Conservation (phyloP, 75 land plant species). For the Larix kaempferi region DNA sequence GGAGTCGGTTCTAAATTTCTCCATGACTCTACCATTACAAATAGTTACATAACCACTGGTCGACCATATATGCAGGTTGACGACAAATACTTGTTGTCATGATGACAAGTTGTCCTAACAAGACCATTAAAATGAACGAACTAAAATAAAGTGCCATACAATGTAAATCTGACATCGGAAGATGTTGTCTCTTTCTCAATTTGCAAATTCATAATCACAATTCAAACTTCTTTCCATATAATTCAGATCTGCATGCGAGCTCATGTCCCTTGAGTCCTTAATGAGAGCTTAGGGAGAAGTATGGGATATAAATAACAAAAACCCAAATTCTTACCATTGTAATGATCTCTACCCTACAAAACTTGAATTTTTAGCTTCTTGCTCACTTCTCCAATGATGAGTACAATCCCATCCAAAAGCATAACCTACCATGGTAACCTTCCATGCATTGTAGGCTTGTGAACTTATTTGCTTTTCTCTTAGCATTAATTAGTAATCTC, state of each 20-base stretch:
- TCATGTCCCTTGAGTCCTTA: neutral
- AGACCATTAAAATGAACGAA: too few species aligned
- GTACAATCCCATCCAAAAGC: neutral
- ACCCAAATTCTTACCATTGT: neutral
- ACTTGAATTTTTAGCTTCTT: neutral
- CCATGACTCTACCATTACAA: too few species aligned
- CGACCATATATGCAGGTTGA: too few species aligned
- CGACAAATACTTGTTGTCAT: too few species aligned
- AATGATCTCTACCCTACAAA: neutral
- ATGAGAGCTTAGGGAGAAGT: neutral
- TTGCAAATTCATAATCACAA: neutral
- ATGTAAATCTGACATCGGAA: too few species aligned
- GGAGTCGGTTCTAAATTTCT: too few species aligned
- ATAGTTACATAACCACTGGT: too few species aligned
- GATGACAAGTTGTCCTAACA: too few species aligned
- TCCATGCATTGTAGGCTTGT: neutral
- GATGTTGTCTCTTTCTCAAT: too few species aligned
- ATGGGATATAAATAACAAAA: neutral
- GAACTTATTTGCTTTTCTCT: slow-evolving; percentile 6
- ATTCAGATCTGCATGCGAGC: neutral
- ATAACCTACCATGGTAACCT: neutral
- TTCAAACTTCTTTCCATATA: slow-evolving; percentile 1
- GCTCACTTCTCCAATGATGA: neutral
- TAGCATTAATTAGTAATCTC: slow-evolving; percentile 6
- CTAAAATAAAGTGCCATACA: too few species aligned